Conservation (phyloP, 176 grass and related monocot species). For the Oryza brachyantha region DNA sequence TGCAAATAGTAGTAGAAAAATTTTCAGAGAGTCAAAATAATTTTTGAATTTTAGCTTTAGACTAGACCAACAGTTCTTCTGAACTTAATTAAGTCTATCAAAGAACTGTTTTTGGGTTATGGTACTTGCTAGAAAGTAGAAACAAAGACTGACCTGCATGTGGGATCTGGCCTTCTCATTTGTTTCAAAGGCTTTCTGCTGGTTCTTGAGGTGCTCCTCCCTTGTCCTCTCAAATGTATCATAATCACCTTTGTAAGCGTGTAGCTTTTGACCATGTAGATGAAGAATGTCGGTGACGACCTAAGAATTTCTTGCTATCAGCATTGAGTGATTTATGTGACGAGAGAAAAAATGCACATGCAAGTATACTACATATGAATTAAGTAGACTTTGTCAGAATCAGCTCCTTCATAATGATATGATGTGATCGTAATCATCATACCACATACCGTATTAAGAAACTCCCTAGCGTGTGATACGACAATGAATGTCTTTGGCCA, state of each 20-base stretch:
- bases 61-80: not conserved
- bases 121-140: slow-evolving; percentile 12
- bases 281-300: slow-evolving; percentile 96
- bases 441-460: slow-evolving; percentile 80
- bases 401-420: slow-evolving; percentile 10
- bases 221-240: slow-evolving; percentile 93
- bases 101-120: not conserved
- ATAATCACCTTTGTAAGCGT: slow-evolving; percentile 96
- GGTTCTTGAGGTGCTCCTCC: slow-evolving; percentile 87
- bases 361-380: not conserved
- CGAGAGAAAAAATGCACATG: not conserved
- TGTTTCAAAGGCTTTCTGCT: slow-evolving; percentile 87
- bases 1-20: not conserved
- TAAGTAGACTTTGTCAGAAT: not conserved
- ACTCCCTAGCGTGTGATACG: slow-evolving; percentile 93
- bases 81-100: slow-evolving; percentile 7
- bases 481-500: slow-evolving; percentile 99
- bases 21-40: not conserved
- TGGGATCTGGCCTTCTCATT: slow-evolving; percentile 81
- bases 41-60: slow-evolving; percentile 13
- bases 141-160: slow-evolving; percentile 71
- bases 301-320: slow-evolving; percentile 37
- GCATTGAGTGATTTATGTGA: slow-evolving; percentile 27
- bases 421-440: not conserved
- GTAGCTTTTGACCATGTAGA: slow-evolving; percentile 76